Evolutionary conservation across 208 protist species (phyloP).

Genomic region (Sergeia podlipaevii): DNA sequence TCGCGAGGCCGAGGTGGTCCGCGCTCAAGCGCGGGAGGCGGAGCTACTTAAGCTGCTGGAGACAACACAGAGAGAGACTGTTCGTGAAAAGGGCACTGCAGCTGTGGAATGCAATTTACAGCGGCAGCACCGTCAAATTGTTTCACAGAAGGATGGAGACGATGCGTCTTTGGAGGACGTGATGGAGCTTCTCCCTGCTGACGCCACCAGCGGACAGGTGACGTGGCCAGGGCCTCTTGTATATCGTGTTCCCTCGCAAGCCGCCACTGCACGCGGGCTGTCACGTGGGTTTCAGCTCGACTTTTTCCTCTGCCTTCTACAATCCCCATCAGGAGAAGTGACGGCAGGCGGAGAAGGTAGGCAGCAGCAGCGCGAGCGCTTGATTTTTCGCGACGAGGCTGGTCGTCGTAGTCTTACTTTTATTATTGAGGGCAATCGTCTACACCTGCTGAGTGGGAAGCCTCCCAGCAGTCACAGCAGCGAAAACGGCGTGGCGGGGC

Average conservation of each 20-base stretch:
- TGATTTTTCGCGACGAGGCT: conserved; percentile 18
- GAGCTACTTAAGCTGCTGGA: conserved; percentile 2
- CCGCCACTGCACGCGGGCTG: neutral
- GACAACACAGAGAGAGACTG: neutral
- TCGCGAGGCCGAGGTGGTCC: conserved; percentile 8
- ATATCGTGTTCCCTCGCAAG: conserved; percentile 15
- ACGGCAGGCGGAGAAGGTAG: neutral
- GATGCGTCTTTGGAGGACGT: neutral
- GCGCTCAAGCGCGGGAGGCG: conserved; percentile 9
- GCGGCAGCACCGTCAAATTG: neutral
- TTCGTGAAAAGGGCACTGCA: neutral
- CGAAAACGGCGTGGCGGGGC: too few species aligned
- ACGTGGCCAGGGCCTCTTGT: conserved; percentile 18
- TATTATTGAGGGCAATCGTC: conserved; percentile 10
- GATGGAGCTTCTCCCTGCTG: neutral
- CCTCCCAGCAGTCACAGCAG: neutral
- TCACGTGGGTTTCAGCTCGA: conserved; percentile 7
- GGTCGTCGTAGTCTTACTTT: conserved; percentile 22
- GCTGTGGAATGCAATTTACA: neutral
- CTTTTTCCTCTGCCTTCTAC: conserved; percentile 20
- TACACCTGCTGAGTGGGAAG: conserved; percentile 9
- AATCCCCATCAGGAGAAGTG: neutral
- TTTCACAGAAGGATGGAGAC: neutral
- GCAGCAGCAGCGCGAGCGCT: conserved; percentile 10
- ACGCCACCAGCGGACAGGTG: conserved; percentile 10